Evolutionary conservation across 345 rosid genomes (phyloP), one percentile per base, ranked within the genome.

Genomic region (Pistacia vera): DNA sequence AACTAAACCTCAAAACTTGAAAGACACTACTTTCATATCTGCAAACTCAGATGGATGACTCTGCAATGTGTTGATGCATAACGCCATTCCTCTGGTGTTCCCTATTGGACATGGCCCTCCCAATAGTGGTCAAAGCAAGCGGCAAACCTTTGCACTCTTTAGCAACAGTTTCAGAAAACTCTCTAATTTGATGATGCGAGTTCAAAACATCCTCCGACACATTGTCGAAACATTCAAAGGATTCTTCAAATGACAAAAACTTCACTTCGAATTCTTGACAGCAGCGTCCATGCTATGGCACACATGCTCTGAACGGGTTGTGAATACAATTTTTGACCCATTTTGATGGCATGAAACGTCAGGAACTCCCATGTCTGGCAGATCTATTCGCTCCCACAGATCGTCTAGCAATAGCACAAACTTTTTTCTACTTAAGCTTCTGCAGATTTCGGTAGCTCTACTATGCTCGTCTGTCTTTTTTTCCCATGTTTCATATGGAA

Each of bases 221-320:
- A 22, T 22, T 22, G 25, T 22, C 9, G 62, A 63, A 84, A 84
- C 73, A 74, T 4, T 72, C 60, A 38, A 46, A 36, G n/a, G 25
- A 22, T 0, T 22, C 25, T 22, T 22, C 25, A 22, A 22, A 22
- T 22, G 25, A 22, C 25, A 22, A 22, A 22, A 0, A 22, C 25
- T 22, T 0, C 25, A 22, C 25, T 22, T 22, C 25, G 25, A 22
- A 22, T 25, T 79, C 35, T 58, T 79, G 0, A 10, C 12, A 49
- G 66, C 51, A 46, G 81, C 80, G 3, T 38, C 70, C 87, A 86
- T 80, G 2, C 11, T 18, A 1, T 72, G 16, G 18, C 87, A 83
- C 0, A 86, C 71, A 17, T 76, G 59, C 75, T 76, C 72, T 0
- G 66, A 75, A 0, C 84, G 59, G 62, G 85, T 79, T 0, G 85